Percentiles rank a stretch among this genome's conserved stretches.
Conservation (phyloP, 805 yeast species). For the Saccharomycopsis fibuligera region DNA sequence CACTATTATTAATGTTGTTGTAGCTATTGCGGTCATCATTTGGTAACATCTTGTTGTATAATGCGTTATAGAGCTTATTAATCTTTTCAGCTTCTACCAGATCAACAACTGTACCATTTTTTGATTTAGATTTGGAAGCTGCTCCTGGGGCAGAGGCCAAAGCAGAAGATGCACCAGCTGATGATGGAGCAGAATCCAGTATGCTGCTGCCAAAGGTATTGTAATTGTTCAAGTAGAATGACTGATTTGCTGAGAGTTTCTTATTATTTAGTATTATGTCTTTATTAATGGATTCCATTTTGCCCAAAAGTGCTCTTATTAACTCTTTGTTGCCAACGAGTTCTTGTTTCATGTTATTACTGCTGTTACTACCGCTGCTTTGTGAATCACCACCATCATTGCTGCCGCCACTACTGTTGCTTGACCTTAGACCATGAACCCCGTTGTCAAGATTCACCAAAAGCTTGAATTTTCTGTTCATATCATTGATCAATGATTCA, state of each 20-base stretch:
- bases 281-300: conserved; percentile 19
- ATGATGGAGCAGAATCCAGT: too few species aligned
- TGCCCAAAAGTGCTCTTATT: conserved; percentile 4
- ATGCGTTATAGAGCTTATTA: conserved; percentile 6
- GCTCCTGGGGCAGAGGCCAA: neutral
- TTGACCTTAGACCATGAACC: too few species aligned
- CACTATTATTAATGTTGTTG: neutral
- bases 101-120: too few species aligned
- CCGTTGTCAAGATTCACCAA: conserved; percentile 7
- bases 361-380: too few species aligned
- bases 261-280: conserved; percentile 18
- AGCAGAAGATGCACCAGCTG: neutral
- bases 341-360: neutral
- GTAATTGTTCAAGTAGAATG: conserved; percentile 9
- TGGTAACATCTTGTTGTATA: too few species aligned
- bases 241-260: conserved; percentile 14
- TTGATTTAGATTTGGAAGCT: neutral
- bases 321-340: conserved; percentile 13
- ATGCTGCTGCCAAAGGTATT: too few species aligned
- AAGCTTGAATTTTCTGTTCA: conserved; percentile 16
- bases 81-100: conserved; percentile 1
- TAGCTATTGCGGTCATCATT: neutral
- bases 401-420: too few species aligned
- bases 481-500: conserved; percentile 17
- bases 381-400: too few species aligned